Conservation (phyloP, 352 stramenopile species). For the Phytophthora nicotianae region DNA sequence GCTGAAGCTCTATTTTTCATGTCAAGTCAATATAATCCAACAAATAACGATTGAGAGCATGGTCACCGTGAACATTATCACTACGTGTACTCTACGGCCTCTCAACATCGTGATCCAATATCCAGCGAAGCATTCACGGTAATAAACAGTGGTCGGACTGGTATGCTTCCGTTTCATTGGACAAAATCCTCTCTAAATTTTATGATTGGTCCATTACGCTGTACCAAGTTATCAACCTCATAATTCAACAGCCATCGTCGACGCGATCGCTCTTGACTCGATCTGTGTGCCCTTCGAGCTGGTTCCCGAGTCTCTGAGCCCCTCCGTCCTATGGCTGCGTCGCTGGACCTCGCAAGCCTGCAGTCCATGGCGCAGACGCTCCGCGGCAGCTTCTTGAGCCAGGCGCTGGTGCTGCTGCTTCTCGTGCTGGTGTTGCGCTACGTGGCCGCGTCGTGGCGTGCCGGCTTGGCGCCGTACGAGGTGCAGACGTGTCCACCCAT, state of each 20-base stretch:
- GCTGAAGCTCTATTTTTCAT: slow-evolving; percentile 25
- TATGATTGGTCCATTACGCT: slow-evolving; percentile 14
- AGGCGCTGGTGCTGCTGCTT: slow-evolving; percentile 65
- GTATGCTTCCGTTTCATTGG: slow-evolving; percentile 3
- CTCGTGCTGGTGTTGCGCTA: slow-evolving; percentile 62
- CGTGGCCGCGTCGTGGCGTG: slow-evolving; percentile 62
- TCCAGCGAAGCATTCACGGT: neutral
- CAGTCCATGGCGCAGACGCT: slow-evolving; percentile 65
- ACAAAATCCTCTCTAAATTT: slow-evolving; percentile 5
- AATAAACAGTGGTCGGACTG: slow-evolving; percentile 15
- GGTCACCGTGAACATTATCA: slow-evolving; percentile 5
- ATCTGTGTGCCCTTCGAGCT: slow-evolving; percentile 1
- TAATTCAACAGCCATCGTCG: slow-evolving; percentile 17
- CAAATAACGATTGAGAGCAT: neutral
- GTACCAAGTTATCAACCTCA: slow-evolving; percentile 6
- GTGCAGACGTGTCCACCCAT: slow-evolving; percentile 76
- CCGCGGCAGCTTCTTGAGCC: slow-evolving; percentile 67
- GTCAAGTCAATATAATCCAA: slow-evolving; percentile 15
- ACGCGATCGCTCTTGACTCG: slow-evolving; percentile 4
- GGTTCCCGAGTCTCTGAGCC: neutral
- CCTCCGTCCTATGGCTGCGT: slow-evolving; percentile 43
- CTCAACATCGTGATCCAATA: neutral
- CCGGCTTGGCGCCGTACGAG: slow-evolving; percentile 62
- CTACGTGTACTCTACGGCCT: neutral
- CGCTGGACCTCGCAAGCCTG: slow-evolving; percentile 70